These are phyloP conservation scores for Arabidopsis suecica DNA, from an alignment of 345 rosid species.

Conservation along the genomic window DNA sequence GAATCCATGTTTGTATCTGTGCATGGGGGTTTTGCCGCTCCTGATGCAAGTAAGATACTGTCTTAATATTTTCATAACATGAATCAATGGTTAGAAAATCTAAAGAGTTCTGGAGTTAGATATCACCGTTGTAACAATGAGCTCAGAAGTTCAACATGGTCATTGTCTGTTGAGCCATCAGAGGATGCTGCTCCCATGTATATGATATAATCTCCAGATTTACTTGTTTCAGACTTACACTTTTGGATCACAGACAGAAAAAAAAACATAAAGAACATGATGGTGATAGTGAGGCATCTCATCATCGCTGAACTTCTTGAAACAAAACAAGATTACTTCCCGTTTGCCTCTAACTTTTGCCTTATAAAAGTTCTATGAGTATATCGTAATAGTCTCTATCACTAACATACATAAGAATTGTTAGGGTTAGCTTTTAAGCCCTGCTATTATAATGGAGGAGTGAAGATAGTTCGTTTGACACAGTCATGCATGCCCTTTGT, in stretches of 20 bases:
- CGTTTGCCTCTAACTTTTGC: neutral
- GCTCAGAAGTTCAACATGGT: conserved; percentile 38
- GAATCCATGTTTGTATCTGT: conserved; percentile 42
- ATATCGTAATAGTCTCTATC: neutral
- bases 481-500: conserved; percentile 34
- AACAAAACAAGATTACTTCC: neutral
- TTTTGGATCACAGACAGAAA: conserved; percentile 34
- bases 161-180: conserved; percentile 23
- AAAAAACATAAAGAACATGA: conserved; percentile 10
- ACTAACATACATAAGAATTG: conserved; percentile 1
- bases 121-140: conserved; percentile 32
- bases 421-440: neutral
- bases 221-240: conserved; percentile 25
- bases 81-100: conserved; percentile 4
- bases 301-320: conserved; percentile 26
- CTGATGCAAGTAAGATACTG: conserved; percentile 35
- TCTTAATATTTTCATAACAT: neutral
- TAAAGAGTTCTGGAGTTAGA: conserved; percentile 7
- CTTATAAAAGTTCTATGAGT: neutral
- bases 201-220: conserved; percentile 37
- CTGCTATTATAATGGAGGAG: conserved; percentile 1
- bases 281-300: conserved; percentile 2
- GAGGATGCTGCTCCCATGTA: conserved; percentile 44
- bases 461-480: conserved; percentile 3
- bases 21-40: conserved; percentile 26